Base-by-base conservation (phyloP, 179 eudicot species). In the Heliamphora pulchella region DNA sequence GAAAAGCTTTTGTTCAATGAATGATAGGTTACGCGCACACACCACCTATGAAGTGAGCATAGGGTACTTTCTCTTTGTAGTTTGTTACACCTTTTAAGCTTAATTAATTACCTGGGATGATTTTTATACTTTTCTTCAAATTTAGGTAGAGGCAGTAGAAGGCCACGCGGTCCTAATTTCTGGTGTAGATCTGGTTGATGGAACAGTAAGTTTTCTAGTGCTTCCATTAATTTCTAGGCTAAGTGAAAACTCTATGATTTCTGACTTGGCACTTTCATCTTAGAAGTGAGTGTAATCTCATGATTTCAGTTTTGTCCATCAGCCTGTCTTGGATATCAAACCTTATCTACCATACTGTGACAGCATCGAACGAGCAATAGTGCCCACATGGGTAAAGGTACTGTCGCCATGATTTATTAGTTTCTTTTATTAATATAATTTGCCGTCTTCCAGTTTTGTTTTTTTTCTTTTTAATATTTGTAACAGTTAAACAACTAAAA, bases 161-260 rank as follows among this genome's bases (percentile, higher is more conserved):
- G 93, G 88, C 70, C 80, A 88, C 84, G 87, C 54, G 85, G 86
- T 96, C 80, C 86, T 91, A 80, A 89, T 96, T 66, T 96, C 99
- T 75, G 99, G 99, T 74, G 90, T 90, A 70, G 99, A 96, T 86
- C 87, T 96, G 87, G 99, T 96, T 84, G 97, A 96, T 84, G 99
- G 99, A 86, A 96, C 99, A 31, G 99, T 92, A 86, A 86, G 93
- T 80, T 57, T 75, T 59, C 31, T 57, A 22, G 41, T 72, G 41
- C 65, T 76, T 31, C 77, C 31, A 62, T 72, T 39, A 59, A 10
- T 80, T 8, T 15, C 43, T 20, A 0, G n/a, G 20, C 14, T 4
- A 71, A 44, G 17, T 39, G 44, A 43, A 11, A 54, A 65, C 80
- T 41, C 39, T 43, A 41, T 76, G 43, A 18, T 46, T 47, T 66